Conservation (phyloP, 441 rosid genomes). For the Erodium trifolium region DNA sequence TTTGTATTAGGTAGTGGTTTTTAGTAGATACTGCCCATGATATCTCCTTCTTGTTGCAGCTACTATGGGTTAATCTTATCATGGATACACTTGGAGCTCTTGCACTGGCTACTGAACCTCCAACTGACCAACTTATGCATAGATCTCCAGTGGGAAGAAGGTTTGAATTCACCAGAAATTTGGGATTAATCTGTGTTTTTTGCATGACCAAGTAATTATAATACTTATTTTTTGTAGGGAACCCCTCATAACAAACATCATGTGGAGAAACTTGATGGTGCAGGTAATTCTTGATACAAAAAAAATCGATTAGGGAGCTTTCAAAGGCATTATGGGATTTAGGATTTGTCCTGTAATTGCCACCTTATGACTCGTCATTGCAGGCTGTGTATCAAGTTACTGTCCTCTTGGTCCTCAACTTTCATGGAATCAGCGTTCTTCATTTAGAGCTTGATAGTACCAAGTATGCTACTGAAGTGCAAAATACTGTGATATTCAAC, state of each 20-base stretch:
- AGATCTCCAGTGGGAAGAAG: slow-evolving; percentile 85
- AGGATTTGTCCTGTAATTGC: not conserved
- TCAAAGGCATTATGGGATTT: not conserved
- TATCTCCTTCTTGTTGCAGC: slow-evolving; percentile 37
- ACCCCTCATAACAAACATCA: slow-evolving; percentile 83
- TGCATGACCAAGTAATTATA: slow-evolving; percentile 6
- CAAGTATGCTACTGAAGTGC: slow-evolving; percentile 49
- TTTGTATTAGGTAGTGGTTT: no score
- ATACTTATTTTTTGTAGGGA: slow-evolving; percentile 36
- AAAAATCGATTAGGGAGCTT: not conserved
- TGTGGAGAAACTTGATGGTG: slow-evolving; percentile 93
- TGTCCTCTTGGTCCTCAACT: slow-evolving; percentile 69
- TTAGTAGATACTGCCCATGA: not conserved
- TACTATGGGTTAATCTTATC: slow-evolving; percentile 97
- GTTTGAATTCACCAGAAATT: slow-evolving; percentile 27
- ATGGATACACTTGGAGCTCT: slow-evolving; percentile 99
- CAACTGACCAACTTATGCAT: slow-evolving; percentile 80
- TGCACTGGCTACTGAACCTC: slow-evolving; percentile 97
- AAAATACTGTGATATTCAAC: slow-evolving; percentile 85
- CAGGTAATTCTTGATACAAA: slow-evolving; percentile 40
- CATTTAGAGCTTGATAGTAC: slow-evolving; percentile 29
- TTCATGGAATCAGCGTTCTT: slow-evolving; percentile 54
- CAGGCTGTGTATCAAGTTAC: slow-evolving; percentile 85
- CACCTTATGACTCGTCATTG: not conserved
- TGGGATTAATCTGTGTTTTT: not conserved